These are phyloP conservation scores for Lophiostoma macrostomum DNA, from an alignment of 495 filamentous ascomycete species.

Conservation along the genomic window DNA sequence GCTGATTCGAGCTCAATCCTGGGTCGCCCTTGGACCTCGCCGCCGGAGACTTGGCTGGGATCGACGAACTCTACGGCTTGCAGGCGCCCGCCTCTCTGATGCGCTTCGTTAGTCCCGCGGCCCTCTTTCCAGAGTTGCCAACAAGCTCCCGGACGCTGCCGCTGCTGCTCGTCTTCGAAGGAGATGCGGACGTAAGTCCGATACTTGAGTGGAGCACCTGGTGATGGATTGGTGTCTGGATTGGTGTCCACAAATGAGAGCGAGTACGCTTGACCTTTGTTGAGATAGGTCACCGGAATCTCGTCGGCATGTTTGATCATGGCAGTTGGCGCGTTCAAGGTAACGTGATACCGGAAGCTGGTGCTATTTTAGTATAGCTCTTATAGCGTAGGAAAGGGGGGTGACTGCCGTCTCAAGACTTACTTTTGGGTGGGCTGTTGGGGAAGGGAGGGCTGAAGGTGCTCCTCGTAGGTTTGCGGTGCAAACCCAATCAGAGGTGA, in stretches of 20 bases:
- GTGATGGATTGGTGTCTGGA: constrained; percentile 45
- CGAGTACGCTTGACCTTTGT: constrained; percentile 92
- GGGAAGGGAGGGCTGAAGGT: constrained; percentile 27
- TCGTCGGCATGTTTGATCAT: constrained; percentile 87
- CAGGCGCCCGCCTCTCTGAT: constrained; percentile 79
- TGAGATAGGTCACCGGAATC: constrained; percentile 92
- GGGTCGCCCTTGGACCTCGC: constrained; percentile 67
- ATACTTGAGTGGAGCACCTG: constrained; percentile 55
- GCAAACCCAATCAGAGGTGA: constrained; percentile 40
- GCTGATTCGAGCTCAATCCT: constrained; percentile 74
- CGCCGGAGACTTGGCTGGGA: constrained; percentile 59
- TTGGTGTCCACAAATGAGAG: constrained; percentile 76
- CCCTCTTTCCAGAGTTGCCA: constrained; percentile 98
- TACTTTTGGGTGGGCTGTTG: constrained; percentile 41
- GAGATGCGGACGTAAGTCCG: constrained; percentile 86
- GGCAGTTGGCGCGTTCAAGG: constrained; percentile 90
- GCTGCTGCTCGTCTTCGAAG: constrained; percentile 90
- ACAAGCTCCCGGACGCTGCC: constrained; percentile 73
- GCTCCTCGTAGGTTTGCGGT: constrained; percentile 30
- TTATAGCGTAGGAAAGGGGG: no score
- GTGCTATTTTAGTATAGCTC: no score
- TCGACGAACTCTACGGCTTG: constrained; percentile 95
- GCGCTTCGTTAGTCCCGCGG: constrained; percentile 81
- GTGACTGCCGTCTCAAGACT: no score
- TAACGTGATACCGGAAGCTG: constrained; percentile 88